phyloP scores from a whole-genome alignment of 2,329 filamentous ascomycete genomes.

The Venturiaceae sp. region DNA sequence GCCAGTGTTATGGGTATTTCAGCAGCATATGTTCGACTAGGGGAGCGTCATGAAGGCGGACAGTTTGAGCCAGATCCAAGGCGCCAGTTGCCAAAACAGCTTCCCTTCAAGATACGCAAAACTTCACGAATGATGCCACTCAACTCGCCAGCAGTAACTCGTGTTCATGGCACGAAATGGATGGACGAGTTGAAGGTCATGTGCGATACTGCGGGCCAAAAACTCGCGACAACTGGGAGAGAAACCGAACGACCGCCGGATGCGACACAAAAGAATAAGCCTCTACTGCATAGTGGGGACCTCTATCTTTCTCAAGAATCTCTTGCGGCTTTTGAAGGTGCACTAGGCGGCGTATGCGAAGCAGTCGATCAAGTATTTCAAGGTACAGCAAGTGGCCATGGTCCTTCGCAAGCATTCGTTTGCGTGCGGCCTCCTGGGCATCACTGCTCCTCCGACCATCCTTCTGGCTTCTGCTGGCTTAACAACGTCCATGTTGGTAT shows the following conservation, averaged over 20 bases:
- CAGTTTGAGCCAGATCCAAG: slow-evolving; percentile 57
- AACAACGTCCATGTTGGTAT: slow-evolving; percentile 98
- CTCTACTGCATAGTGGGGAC: slow-evolving; percentile 72
- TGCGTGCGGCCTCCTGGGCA: slow-evolving; percentile 89
- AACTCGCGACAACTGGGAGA: slow-evolving; percentile 45
- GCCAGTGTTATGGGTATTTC: slow-evolving; percentile 76
- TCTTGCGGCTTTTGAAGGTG: slow-evolving; percentile 77
- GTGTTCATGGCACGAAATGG: slow-evolving; percentile 86
- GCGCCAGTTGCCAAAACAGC: slow-evolving; percentile 33
- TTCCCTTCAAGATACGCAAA: slow-evolving; percentile 76
- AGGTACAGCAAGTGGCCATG: slow-evolving; percentile 28
- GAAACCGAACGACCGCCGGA: slow-evolving; percentile 14
- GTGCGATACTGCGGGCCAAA: slow-evolving; percentile 72
- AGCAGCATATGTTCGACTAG: slow-evolving; percentile 82
- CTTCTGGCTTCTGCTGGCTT: slow-evolving; percentile 96
- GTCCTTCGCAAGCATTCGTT: slow-evolving; percentile 74
- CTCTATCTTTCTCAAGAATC: slow-evolving; percentile 86
- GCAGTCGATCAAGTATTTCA: slow-evolving; percentile 79
- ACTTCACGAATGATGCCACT: slow-evolving; percentile 64
- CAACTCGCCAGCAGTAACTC: slow-evolving; percentile 67
- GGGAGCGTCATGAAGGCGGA: slow-evolving; percentile 66
- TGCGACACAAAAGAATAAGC: slow-evolving; percentile 44
- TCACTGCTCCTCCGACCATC: slow-evolving; percentile 81
- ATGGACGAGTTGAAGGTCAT: slow-evolving; percentile 84
- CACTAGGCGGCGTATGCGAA: slow-evolving; percentile 86